phyloP scores from a whole-genome alignment of 257 asterid species.

The Forsythia viridissima region DNA sequence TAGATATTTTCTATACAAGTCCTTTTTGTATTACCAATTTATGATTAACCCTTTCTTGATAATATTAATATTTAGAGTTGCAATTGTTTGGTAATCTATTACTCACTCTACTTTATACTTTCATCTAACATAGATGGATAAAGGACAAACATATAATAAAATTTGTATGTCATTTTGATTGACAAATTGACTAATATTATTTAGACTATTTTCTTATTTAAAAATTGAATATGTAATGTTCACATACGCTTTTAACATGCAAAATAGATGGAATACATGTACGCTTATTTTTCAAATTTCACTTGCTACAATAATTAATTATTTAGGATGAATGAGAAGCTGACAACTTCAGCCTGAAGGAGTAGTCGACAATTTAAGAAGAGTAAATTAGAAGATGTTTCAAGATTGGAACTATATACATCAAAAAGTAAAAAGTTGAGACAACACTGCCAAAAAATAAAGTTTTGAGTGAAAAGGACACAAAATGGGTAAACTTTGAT shows the following conservation, averaged over 20 bases:
- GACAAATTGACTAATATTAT: neutral
- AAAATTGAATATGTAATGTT: neutral
- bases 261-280: too few species aligned
- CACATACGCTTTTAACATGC: neutral
- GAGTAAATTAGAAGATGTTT: too few species aligned
- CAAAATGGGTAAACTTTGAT: too few species aligned
- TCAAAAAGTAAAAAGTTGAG: too few species aligned
- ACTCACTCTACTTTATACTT: neutral
- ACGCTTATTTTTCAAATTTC: too few species aligned
- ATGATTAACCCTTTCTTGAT: neutral
- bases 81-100: neutral
- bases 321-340: too few species aligned
- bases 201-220: neutral
- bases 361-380: too few species aligned
- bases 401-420: neutral
- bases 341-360: too few species aligned
- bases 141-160: neutral
- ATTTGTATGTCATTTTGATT: neutral
- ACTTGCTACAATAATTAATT: too few species aligned
- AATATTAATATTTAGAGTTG: neutral
- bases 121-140: too few species aligned
- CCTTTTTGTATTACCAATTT: neutral
- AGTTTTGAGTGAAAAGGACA: too few species aligned
- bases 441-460: neutral
- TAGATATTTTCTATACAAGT: neutral